Conservation (phyloP, 345 rosid genomes). For the Salix exigua region DNA sequence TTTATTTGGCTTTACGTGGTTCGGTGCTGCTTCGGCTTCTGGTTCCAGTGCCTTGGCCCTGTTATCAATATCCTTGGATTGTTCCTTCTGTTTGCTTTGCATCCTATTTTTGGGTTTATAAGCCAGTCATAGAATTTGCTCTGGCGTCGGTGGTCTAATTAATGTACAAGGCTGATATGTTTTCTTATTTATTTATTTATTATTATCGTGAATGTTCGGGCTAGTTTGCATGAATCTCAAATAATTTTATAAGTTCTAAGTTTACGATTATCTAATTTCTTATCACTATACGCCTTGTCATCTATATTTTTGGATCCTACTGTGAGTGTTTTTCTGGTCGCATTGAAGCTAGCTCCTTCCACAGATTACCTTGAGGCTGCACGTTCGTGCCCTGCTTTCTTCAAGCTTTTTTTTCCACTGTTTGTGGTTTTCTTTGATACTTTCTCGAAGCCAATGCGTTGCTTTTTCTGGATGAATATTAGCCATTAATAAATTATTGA, state of each 20-base stretch:
- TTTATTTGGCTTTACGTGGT: no score
- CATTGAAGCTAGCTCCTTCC: not conserved
- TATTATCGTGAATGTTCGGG: no score
- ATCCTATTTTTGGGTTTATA: no score
- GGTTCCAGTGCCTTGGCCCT: no score
- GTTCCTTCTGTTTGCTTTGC: no score
- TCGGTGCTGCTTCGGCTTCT: no score
- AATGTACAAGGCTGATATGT: no score
- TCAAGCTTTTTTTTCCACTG: not conserved
- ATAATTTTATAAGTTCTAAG: no score
- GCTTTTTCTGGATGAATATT: not conserved
- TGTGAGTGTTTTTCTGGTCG: not conserved
- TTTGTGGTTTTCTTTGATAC: not conserved
- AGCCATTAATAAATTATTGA: not conserved
- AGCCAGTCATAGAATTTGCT: not conserved
- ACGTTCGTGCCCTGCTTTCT: not conserved
- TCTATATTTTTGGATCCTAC: not conserved
- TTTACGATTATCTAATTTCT: no score
- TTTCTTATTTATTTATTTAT: no score
- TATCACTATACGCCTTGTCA: no score
- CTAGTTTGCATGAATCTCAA: rapidly evolving
- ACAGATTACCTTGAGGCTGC: not conserved
- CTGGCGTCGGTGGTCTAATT: not conserved
- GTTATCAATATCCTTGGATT: no score
- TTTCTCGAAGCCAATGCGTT: not conserved